These are phyloP conservation scores for Trichoderma sp. DNA, from an alignment of 2,329 filamentous ascomycete genomes.

Conservation along the genomic window DNA sequence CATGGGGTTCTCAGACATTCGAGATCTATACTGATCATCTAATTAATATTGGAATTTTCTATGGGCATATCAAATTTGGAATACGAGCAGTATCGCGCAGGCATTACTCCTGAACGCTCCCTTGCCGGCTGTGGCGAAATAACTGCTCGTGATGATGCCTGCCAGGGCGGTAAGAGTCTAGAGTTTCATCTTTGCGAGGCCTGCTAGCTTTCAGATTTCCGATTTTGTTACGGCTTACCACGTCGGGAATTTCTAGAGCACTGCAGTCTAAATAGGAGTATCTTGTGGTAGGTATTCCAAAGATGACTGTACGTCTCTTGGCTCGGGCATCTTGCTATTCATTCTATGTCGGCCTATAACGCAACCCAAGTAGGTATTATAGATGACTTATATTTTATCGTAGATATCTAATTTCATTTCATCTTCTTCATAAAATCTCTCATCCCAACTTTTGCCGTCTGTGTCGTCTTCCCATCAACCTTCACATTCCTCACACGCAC, in stretches of 20 bases:
- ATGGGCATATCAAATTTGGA: neutral
- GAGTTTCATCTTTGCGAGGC: neutral
- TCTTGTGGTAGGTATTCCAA: neutral
- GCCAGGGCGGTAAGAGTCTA: neutral
- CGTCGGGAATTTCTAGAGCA: neutral
- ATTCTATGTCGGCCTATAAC: neutral
- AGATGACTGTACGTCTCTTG: neutral
- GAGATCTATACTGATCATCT: neutral
- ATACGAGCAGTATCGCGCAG: neutral
- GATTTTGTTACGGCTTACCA: neutral
- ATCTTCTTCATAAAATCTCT: constrained; percentile 20
- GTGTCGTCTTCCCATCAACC: constrained; percentile 41
- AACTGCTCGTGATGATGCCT: neutral
- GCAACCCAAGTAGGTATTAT: neutral
- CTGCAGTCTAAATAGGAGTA: neutral
- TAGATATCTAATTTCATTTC: neutral
- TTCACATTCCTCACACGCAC: constrained; percentile 40
- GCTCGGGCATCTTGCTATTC: neutral
- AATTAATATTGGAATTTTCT: neutral
- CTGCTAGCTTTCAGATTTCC: neutral
- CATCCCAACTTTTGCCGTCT: constrained; percentile 36
- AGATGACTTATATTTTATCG: neutral
- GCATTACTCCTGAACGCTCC: constrained; percentile 3
- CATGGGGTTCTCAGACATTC: neutral
- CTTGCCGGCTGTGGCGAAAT: neutral